Percentiles rank a stretch among this genome's conserved stretches.
These are phyloP conservation scores for Fusarium xyrophilum DNA, from an alignment of 2,329 filamentous ascomycete genomes.

Conservation along the genomic window DNA sequence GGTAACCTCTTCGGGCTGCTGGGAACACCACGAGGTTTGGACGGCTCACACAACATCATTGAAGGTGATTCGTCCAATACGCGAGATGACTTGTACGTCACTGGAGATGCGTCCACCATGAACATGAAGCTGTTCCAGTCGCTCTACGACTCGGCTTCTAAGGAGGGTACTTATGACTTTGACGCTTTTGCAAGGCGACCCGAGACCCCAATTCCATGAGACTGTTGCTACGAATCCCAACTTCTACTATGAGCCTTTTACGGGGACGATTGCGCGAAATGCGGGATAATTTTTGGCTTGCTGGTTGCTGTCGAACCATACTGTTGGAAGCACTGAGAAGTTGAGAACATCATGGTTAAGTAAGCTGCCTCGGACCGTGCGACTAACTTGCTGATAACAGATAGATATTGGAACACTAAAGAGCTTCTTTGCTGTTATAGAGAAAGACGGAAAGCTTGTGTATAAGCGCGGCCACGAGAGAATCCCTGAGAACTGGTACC, in stretches of 20 bases:
- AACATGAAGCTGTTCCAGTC: slow-evolving; percentile 1
- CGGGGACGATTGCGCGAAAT: slow-evolving; percentile 19
- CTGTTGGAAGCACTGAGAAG: not conserved
- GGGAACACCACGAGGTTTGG: slow-evolving; percentile 12
- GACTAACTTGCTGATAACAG: rapidly evolving
- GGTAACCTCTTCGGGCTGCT: slow-evolving; percentile 8
- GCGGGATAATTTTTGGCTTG: slow-evolving; percentile 11
- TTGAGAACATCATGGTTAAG: not conserved
- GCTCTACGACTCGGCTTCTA: slow-evolving; percentile 10
- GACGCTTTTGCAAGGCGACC: slow-evolving; percentile 1
- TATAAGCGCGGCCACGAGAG: slow-evolving; percentile 22
- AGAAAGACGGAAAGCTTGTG: not conserved
- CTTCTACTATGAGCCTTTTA: slow-evolving; percentile 22
- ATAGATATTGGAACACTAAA: slow-evolving; percentile 3
- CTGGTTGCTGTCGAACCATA: slow-evolving; percentile 15
- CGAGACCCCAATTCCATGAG: slow-evolving; percentile 1
- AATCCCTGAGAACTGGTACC: slow-evolving; percentile 21
- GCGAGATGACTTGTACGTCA: slow-evolving; percentile 7
- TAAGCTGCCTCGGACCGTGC: rapidly evolving
- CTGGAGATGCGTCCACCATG: slow-evolving; percentile 17
- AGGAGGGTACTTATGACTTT: slow-evolving; percentile 15
- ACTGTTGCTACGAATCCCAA: slow-evolving; percentile 7
- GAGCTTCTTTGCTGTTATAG: slow-evolving; percentile 8
- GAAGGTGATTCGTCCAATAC: slow-evolving; percentile 21
- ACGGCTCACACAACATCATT: slow-evolving; percentile 18